Base-by-base conservation (phyloP, 2,329 filamentous ascomycete genomes). In the Falciphora oryzae region DNA sequence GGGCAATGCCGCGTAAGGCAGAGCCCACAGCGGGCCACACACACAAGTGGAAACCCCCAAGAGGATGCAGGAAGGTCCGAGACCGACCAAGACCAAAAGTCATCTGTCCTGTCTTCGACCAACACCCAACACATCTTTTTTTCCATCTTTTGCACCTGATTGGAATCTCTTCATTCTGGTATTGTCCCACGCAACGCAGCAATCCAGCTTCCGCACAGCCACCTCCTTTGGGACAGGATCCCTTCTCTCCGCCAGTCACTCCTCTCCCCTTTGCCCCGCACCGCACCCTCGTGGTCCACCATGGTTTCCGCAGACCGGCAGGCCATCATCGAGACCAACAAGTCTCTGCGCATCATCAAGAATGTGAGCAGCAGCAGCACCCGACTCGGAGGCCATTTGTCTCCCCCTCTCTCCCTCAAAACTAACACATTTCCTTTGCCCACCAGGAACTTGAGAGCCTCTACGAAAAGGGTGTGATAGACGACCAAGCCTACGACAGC, bases 401-500 rank as follows among this genome's bases (percentile, higher is more conserved):
- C 38, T 50, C 60, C 16, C 38, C 28, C 16, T 13, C 35, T 75
- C 63, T 66, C 38, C 22, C 31, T 27, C 29, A 27, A 53, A 27
- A 59, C 32, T 29, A 31, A 5, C 59, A 69, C 67, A 65, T 67
- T 53, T 59, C 65, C 59, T 60, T 63, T 28, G n/a, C 63, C 58
- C 59, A 44, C 65, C 70, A 97, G 93, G 93, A 97, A 80, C 90
- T 97, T 66, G 93, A 97, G 77, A 90, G 88, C 70, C 90, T 98
- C 67, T 85, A 92, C 70, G 93, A 97, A 75, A 87, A 90, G 72
- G 89, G 89, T 69, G 83, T 93, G 73, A 91, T 98, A 75, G 87
- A 84, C 68, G 88, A 91, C 66, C 79, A 87, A 65, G 87, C 89
- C 73, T 92, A 93, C 74, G 89, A 91, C 72, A 84, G 83, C 63